These are phyloP conservation scores for Volutella citrinella DNA, from an alignment of 2,329 filamentous ascomycete species.

Conservation along the genomic window DNA sequence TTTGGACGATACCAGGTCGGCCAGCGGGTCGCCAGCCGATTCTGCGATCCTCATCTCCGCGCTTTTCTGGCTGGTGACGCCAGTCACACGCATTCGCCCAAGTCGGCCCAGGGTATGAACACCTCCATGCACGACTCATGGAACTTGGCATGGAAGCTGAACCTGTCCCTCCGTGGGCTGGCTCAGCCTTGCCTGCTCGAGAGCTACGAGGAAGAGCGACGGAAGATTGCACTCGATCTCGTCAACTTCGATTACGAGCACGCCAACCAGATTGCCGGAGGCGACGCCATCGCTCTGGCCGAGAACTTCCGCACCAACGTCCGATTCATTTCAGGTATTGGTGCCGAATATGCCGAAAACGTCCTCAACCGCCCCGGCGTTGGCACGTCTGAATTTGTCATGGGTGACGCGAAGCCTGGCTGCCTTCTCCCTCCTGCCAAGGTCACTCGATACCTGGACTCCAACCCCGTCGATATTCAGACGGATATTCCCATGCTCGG, in stretches of 20 bases:
- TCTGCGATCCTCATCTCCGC: slow-evolving; percentile 58
- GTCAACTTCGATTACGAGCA: slow-evolving; percentile 59
- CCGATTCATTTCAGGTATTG: slow-evolving; percentile 70
- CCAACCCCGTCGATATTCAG: slow-evolving; percentile 74
- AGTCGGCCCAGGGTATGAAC: slow-evolving; percentile 69
- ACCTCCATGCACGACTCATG: slow-evolving; percentile 58
- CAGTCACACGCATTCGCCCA: slow-evolving; percentile 70
- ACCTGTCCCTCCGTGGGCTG: slow-evolving; percentile 52
- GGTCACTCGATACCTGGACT: slow-evolving; percentile 72
- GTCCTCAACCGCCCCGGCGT: slow-evolving; percentile 42
- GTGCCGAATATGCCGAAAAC: slow-evolving; percentile 57
- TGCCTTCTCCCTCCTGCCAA: slow-evolving; percentile 63
- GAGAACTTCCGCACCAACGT: slow-evolving; percentile 69
- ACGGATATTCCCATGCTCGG: slow-evolving; percentile 75
- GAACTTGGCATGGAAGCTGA: slow-evolving; percentile 55
- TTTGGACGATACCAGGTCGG: slow-evolving; percentile 71
- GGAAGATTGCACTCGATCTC: slow-evolving; percentile 56
- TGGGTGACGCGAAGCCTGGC: slow-evolving; percentile 51
- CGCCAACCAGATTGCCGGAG: slow-evolving; percentile 56
- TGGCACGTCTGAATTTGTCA: slow-evolving; percentile 36
- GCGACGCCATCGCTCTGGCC: slow-evolving; percentile 61
- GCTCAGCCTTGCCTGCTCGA: slow-evolving; percentile 52
- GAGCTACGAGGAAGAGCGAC: slow-evolving; percentile 63
- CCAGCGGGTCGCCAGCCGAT: slow-evolving; percentile 67
- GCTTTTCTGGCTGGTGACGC: slow-evolving; percentile 71